Evolutionary conservation across 192 early-diverging fungal genomes (phyloP).

Genomic region (Mortierella claussenii): DNA sequence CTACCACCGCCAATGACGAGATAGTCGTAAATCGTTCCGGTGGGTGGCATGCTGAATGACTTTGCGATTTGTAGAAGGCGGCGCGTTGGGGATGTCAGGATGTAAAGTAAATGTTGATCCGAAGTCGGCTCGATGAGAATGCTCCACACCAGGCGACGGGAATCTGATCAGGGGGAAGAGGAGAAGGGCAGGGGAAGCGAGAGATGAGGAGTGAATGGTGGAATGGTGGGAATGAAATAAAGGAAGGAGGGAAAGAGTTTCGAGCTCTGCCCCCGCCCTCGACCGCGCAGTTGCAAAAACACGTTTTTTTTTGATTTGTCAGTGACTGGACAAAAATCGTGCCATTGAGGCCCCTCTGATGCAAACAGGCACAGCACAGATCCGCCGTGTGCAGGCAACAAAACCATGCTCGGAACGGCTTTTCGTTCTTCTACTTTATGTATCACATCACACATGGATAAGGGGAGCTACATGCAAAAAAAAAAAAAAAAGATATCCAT

Average conservation of each 20-base stretch:
- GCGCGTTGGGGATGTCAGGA: constrained; percentile 45
- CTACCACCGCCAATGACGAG: constrained; percentile 96
- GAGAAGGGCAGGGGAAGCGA: not conserved
- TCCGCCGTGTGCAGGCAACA: no score
- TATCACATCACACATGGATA: no score
- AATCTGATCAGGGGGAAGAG: constrained; percentile 10
- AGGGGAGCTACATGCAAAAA: no score
- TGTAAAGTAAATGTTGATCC: constrained; percentile 20
- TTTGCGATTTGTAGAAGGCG: constrained; percentile 47
- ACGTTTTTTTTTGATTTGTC: constrained; percentile 29
- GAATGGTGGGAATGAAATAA: constrained; percentile 4
- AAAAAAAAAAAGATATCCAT: not conserved
- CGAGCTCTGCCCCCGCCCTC: not conserved
- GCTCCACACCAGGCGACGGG: constrained; percentile 34
- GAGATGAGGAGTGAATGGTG: not conserved
- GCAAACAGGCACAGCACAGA: not conserved
- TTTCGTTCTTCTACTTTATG: no score
- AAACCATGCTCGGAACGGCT: no score
- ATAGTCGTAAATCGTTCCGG: constrained; percentile 81
- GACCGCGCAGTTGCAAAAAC: not conserved
- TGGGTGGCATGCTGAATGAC: constrained; percentile 48
- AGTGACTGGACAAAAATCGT: constrained; percentile 11
- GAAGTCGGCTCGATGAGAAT: constrained; percentile 29
- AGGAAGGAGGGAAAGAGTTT: not conserved
- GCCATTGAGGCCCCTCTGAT: no score